These are phyloP conservation scores for Gaeumannomyces sp. DNA, from an alignment of 2,329 filamentous ascomycete genomes.

Conservation along the genomic window DNA sequence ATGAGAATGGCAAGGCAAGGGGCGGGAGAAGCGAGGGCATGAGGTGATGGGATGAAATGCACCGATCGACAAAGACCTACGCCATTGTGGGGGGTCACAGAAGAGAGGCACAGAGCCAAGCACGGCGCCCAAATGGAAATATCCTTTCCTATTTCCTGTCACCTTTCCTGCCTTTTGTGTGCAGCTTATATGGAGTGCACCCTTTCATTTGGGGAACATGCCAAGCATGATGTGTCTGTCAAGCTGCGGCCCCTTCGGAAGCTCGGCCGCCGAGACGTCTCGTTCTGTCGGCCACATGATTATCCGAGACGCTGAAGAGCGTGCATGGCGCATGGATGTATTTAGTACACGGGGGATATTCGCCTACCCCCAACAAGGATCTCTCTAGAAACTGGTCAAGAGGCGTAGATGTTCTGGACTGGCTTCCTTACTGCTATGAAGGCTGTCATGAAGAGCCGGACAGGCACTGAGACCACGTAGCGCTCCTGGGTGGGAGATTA, in stretches of 20 bases:
- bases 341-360: not conserved
- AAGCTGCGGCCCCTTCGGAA: not conserved
- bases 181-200: too few species aligned
- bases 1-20: not conserved
- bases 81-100: not conserved
- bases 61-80: not conserved
- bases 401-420: too few species aligned
- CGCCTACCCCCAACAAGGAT: too few species aligned
- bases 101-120: not conserved
- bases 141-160: too few species aligned
- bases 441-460: too few species aligned
- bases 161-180: too few species aligned
- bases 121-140: too few species aligned
- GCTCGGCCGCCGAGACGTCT: not conserved
- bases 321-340: not conserved
- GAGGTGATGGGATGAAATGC: not conserved
- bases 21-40: not conserved
- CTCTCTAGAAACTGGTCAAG: too few species aligned
- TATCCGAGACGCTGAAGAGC: not conserved
- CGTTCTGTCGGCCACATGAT: not conserved
- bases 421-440: too few species aligned
- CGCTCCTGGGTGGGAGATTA: too few species aligned
- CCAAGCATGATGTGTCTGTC: not conserved
- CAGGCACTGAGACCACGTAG: too few species aligned
- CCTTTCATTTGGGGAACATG: too few species aligned